Evolutionary conservation across 768 basidiomycete species (phyloP).

Genomic region (Dictyophora rubrovolvata): DNA sequence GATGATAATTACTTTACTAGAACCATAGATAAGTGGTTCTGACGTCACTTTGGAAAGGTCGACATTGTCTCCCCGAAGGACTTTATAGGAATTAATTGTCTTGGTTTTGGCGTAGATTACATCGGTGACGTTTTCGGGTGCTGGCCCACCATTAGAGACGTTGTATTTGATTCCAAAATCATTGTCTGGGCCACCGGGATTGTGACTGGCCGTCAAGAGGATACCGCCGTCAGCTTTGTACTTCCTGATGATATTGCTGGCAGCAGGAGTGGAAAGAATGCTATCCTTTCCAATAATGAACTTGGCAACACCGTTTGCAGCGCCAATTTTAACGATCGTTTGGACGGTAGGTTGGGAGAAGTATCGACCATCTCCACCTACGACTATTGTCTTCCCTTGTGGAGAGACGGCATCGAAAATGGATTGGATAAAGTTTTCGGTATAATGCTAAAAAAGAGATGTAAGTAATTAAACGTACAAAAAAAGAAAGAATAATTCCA

Average conservation of each 20-base stretch:
- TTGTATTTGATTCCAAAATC: conserved; percentile 99
- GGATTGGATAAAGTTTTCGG: conserved; percentile 95
- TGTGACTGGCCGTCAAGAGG: conserved; percentile 92
- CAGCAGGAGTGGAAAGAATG: conserved; percentile 95
- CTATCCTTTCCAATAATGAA: conserved; percentile 87
- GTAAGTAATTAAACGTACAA: background rate
- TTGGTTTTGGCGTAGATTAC: conserved; percentile 90
- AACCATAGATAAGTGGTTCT: conserved; percentile 55
- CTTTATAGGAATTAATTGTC: conserved; percentile 75
- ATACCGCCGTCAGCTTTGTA: conserved; percentile 97
- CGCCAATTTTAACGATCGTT: conserved; percentile 86
- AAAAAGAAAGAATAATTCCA: conserved; percentile 22
- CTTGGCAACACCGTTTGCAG: conserved; percentile 86
- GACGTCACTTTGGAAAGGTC: conserved; percentile 79
- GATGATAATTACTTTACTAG: conserved; percentile 79
- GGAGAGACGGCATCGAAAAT: conserved; percentile 86
- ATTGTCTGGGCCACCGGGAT: conserved; percentile 95
- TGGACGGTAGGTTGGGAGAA: conserved; percentile 81
- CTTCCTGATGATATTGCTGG: conserved; percentile 89
- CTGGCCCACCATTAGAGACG: conserved; percentile 93
- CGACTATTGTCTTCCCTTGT: conserved; percentile 74
- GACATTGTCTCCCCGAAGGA: conserved; percentile 69
- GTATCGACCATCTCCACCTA: conserved; percentile 96
- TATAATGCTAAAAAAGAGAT: conserved; percentile 71
- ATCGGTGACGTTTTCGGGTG: conserved; percentile 93